Base-by-base conservation (phyloP, 1,284 basidiomycete genomes). In the Laetiporus sulphureus region DNA sequence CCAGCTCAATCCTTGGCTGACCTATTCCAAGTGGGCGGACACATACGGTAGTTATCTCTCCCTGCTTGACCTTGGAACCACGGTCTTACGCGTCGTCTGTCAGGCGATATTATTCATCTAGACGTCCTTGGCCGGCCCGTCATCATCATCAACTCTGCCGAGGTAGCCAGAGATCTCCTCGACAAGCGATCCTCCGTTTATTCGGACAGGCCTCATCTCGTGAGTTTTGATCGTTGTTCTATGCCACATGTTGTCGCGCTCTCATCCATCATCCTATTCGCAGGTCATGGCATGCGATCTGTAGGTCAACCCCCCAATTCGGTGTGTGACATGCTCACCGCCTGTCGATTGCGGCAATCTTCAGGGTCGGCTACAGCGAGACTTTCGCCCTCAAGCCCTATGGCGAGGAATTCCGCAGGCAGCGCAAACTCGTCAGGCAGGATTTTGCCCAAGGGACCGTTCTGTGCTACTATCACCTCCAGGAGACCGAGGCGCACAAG, bases 1-100 rank as follows among this genome's bases (percentile, higher is more conserved):
- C 1, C 42, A 69, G 5, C 74, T 73, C 45, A 68, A 79, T 55
- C 67, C 61, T 3, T 63, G 62, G 62, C 40, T 58, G 8, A 47
- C 49, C 32, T 56, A 52, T 18, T 49, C 58, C 1, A 41, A 53
- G 8, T 63, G 60, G 60, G 51, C 52, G 1, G 50, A 50, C 20
- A 42, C 48, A 24, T 61, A 59, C 36, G 60, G 61, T 60, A 19
- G 10, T 48, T 40, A 1, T 23, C 5, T 19, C n/a, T 15, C 15
- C 15, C 8, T n/a, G 3, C 11, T 11, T 22, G 10, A 20, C 5
- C 7, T 15, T 12, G 6, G 15, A 3, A 3, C 8, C 6, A 3
- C 7, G 3, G 18, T 32, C 27, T 23, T 32, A 20, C n/a, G 36
- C 11, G 8, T 25, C 19, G 8, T n/a, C 10, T 6, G 5, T 3